These are phyloP conservation scores for Sporormia fimetaria DNA, from an alignment of 495 filamentous ascomycete genomes.

Conservation along the genomic window DNA sequence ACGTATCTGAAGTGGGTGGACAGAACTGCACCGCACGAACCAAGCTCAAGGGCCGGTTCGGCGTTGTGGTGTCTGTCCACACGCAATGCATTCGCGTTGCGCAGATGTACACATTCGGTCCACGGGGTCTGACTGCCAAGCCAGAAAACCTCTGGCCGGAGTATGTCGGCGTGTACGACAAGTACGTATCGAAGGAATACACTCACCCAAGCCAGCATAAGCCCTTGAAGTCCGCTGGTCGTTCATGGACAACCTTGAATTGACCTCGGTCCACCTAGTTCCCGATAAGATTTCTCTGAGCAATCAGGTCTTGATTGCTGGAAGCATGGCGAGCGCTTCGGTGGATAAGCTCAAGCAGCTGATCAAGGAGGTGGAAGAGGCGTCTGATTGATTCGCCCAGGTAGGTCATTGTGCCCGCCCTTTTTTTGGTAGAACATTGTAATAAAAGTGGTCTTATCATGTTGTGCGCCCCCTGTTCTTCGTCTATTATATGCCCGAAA, in stretches of 20 bases:
- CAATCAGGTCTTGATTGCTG: conserved; percentile 10
- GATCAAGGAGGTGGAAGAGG: background rate
- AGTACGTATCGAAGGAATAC: background rate
- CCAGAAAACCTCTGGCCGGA: background rate
- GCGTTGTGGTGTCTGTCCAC: conserved; percentile 2
- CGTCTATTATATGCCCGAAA: too few species aligned
- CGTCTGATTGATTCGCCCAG: too few species aligned
- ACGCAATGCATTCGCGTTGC: conserved; percentile 1
- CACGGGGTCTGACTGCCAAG: background rate
- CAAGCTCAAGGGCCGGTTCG: conserved; percentile 11
- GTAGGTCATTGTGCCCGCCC: too few species aligned
- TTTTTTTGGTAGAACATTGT: too few species aligned
- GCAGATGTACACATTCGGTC: conserved; percentile 3
- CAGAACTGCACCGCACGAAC: background rate
- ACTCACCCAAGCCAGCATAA: background rate
- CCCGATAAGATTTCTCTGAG: background rate
- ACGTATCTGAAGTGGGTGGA: background rate
- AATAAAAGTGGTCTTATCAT: background rate
- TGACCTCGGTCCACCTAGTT: conserved; percentile 1
- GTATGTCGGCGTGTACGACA: conserved; percentile 5
- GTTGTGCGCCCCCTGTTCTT: too few species aligned
- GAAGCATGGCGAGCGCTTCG: conserved; percentile 7
- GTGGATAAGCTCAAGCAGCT: background rate
- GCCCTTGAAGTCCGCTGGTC: conserved; percentile 3
- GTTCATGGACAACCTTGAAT: background rate